Percentiles rank a stretch among this genome's conserved stretches.
Conservation (phyloP, 208 protist genomes). For the Acanthamoeba royreba region DNA sequence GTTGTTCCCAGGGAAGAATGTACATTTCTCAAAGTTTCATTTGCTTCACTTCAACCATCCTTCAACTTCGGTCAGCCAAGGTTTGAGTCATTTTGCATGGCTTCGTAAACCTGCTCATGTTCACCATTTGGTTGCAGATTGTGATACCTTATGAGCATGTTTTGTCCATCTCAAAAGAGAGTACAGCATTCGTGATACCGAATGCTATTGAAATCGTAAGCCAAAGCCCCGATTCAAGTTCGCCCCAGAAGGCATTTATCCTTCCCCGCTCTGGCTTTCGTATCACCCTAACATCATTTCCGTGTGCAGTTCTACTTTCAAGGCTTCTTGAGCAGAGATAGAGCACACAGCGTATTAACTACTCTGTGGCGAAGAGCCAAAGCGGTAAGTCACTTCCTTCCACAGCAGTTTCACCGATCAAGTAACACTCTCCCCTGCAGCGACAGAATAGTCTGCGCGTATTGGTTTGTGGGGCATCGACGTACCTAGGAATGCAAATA, state of each 20-base stretch:
- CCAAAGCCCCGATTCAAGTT: neutral
- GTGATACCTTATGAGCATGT: neutral
- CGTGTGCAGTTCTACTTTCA: neutral
- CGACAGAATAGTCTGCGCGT: neutral
- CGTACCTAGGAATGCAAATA: neutral
- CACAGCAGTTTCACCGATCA: neutral
- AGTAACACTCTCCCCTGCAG: neutral
- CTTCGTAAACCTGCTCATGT: neutral
- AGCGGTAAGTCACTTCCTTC: neutral
- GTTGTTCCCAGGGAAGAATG: neutral
- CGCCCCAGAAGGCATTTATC: neutral
- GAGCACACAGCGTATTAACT: neutral
- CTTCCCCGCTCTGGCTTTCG: neutral
- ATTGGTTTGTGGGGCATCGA: neutral
- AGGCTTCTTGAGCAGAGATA: neutral
- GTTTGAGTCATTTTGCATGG: neutral
- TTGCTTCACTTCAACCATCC: neutral
- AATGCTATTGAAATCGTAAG: neutral
- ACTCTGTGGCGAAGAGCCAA: neutral
- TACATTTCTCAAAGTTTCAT: constrained; percentile 21
- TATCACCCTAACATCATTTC: neutral
- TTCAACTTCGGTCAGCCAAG: neutral
- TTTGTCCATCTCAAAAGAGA: neutral
- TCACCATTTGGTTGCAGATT: neutral
- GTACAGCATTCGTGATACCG: neutral